phyloP scores from a whole-genome alignment of 2,329 filamentous ascomycete species.

The Phyllosticta capitalensis region DNA sequence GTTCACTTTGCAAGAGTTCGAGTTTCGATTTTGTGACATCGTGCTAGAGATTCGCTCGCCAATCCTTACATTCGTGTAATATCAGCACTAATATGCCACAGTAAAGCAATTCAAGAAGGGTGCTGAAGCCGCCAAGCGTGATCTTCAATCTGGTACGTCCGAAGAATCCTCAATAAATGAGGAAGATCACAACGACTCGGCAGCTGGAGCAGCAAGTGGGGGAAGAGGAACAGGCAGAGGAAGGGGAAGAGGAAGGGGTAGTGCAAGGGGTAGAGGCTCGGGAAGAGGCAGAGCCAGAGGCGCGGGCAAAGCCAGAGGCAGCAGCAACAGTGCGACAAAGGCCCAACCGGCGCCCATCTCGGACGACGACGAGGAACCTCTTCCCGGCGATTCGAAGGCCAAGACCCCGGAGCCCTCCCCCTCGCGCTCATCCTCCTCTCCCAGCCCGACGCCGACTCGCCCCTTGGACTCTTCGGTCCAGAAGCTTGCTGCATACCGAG shows the following conservation, averaged over 20 bases:
- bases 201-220: neutral
- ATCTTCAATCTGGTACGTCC: constrained; percentile 30
- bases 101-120: neutral
- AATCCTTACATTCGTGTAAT: neutral
- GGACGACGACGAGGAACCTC: neutral
- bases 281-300: neutral
- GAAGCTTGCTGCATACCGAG: constrained; percentile 4
- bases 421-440: neutral
- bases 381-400: neutral
- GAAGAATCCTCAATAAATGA: constrained; percentile 2
- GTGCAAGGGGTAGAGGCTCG: neutral
- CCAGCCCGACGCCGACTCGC: neutral
- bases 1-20: neutral
- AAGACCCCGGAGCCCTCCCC: neutral
- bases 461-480: neutral
- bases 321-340: neutral
- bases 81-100: neutral
- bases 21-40: neutral
- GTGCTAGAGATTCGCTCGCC: too few relatives aligned
- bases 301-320: constrained; percentile 4
- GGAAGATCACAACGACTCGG: constrained; percentile 3
- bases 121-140: neutral
- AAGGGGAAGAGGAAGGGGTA: neutral
- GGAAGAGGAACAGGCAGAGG: neutral
- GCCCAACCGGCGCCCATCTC: neutral